Evolutionary conservation across 1,284 basidiomycete species (phyloP).

Genomic region (Malassezia equina): DNA sequence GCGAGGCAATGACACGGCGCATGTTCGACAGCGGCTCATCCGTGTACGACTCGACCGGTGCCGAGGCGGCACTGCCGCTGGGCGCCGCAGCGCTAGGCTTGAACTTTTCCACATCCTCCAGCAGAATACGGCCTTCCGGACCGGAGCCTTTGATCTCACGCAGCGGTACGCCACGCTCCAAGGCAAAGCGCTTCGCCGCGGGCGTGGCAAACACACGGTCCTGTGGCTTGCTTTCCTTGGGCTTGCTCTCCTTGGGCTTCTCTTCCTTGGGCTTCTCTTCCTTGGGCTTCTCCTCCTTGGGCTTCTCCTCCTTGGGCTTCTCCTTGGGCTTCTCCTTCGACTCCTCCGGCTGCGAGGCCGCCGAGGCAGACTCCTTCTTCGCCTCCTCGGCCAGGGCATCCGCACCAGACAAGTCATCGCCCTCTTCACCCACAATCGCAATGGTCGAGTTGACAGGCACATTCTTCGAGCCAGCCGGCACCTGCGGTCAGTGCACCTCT

Average conservation of each 20-base stretch:
- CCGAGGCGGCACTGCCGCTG: slow-evolving; percentile 18
- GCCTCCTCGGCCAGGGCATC: slow-evolving; percentile 63
- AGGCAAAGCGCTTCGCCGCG: slow-evolving; percentile 88
- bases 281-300: slow-evolving; percentile 35
- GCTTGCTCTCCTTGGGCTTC: slow-evolving; percentile 33
- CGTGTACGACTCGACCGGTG: slow-evolving; percentile 57
- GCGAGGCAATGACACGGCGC: slow-evolving; percentile 81
- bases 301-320: slow-evolving; percentile 16
- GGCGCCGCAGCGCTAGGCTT: slow-evolving; percentile 30
- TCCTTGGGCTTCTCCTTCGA: slow-evolving; percentile 18
- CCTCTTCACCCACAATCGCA: slow-evolving; percentile 82
- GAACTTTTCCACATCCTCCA: slow-evolving; percentile 86
- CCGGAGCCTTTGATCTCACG: slow-evolving; percentile 85
- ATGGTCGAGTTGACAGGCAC: slow-evolving; percentile 76
- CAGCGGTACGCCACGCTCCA: slow-evolving; percentile 86
- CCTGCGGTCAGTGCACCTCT: slow-evolving; percentile 58
- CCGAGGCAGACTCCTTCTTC: slow-evolving; percentile 32
- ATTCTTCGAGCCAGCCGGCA: slow-evolving; percentile 71
- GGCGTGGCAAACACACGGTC: slow-evolving; percentile 75
- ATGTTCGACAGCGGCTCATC: slow-evolving; percentile 90
- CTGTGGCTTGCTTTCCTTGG: slow-evolving; percentile 24
- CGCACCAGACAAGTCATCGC: slow-evolving; percentile 78
- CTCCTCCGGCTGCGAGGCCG: slow-evolving; percentile 38
- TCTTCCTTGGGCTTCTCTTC: slow-evolving; percentile 34
- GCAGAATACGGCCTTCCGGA: slow-evolving; percentile 83